Evolutionary conservation across 768 basidiomycete genomes (phyloP).

Genomic region (Boletus barrowsii): DNA sequence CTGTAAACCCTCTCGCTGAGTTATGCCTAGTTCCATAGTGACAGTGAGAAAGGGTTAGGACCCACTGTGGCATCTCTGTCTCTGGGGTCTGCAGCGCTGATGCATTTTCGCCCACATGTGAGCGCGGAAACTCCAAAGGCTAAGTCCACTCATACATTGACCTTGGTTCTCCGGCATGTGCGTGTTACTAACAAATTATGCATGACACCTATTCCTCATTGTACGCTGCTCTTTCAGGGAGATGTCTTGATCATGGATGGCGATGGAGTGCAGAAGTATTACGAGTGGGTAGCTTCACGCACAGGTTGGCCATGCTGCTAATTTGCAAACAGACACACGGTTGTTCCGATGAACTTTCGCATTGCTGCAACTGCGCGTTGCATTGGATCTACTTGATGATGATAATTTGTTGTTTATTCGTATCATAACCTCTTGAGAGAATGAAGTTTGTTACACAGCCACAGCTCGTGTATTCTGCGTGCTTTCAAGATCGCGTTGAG

Average conservation of each 20-base stretch:
- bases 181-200: constrained; percentile 11
- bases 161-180: constrained; percentile 67
- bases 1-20: constrained; percentile 2
- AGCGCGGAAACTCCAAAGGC: constrained; percentile 33
- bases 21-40: constrained; percentile 66
- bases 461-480: constrained; percentile 5
- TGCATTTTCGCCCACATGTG: constrained; percentile 67
- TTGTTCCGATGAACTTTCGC: constrained; percentile 69
- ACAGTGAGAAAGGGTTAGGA: constrained; percentile 71
- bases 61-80: constrained; percentile 74
- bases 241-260: constrained; percentile 81
- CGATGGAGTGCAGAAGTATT: constrained; percentile 58
- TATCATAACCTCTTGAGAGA: background rate
- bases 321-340: constrained; percentile 57
- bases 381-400: constrained; percentile 42
- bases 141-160: constrained; percentile 39
- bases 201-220: constrained; percentile 4
- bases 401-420: background rate
- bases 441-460: constrained; percentile 11
- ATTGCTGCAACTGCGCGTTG: constrained; percentile 77
- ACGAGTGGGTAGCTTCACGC: constrained; percentile 51
- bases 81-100: constrained; percentile 70
- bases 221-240: constrained; percentile 47
- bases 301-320: constrained; percentile 8
- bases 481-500: background rate